A percentile compares a stretch with the other conserved stretches of the same genome.
Conservation (phyloP, 805 yeast genomes). For the Ogataea corticis region DNA sequence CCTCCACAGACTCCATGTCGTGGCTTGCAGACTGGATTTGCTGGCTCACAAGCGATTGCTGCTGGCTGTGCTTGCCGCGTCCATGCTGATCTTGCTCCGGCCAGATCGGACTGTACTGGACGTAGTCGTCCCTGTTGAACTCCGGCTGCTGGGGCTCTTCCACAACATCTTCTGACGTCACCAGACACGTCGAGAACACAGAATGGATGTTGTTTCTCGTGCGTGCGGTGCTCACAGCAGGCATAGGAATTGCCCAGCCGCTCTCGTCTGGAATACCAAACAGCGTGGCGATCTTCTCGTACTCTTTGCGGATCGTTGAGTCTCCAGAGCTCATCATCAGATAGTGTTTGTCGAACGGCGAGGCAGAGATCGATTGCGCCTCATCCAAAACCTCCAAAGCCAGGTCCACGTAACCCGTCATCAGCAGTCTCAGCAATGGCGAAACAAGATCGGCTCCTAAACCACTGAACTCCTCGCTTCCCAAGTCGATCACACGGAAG, state of each 20-base stretch:
- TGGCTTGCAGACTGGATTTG: conserved; percentile 25
- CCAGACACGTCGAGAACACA: conserved; percentile 82
- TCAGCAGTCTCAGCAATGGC: conserved; percentile 74
- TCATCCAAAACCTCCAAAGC: conserved; percentile 91
- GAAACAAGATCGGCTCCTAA: conserved; percentile 95
- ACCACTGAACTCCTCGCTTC: conserved; percentile 76
- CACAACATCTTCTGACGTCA: conserved; percentile 42
- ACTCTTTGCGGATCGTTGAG: conserved; percentile 71
- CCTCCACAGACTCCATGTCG: conserved; percentile 53
- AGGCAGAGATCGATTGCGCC: conserved; percentile 81
- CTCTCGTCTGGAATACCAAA: conserved; percentile 94
- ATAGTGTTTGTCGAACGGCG: conserved; percentile 87
- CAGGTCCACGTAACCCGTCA: conserved; percentile 84
- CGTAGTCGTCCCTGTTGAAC: conserved; percentile 64
- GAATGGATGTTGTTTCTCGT: conserved; percentile 94
- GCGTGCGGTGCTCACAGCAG: conserved; percentile 83
- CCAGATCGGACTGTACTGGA: conserved; percentile 33
- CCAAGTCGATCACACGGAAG: conserved; percentile 75
- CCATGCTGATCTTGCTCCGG: conserved; percentile 28
- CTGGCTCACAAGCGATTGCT: conserved; percentile 24
- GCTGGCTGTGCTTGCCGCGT: conserved; percentile 32
- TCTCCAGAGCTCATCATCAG: conserved; percentile 90
- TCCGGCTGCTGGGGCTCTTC: conserved; percentile 18
- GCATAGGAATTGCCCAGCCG: conserved; percentile 98
- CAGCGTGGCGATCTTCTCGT: conserved; percentile 81